Conservation (phyloP, 1,284 basidiomycete species). For the Papiliotrema nemorosa region DNA sequence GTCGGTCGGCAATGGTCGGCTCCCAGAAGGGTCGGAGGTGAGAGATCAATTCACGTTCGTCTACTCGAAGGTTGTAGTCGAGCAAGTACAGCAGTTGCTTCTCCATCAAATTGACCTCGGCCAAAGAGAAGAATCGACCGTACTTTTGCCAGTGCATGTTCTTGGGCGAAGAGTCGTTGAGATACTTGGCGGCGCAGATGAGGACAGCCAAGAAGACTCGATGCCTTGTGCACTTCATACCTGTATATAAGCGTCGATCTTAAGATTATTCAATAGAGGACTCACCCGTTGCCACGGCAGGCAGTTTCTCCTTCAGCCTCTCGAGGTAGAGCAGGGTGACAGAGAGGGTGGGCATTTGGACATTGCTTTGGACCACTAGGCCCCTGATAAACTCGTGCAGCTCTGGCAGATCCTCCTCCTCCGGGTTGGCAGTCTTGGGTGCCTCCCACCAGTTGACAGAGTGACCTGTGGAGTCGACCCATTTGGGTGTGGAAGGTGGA, state of each 20-base stretch:
- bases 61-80: slow-evolving; percentile 58
- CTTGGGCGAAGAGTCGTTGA: slow-evolving; percentile 94
- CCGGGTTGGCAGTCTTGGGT: slow-evolving; percentile 26
- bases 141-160: slow-evolving; percentile 87
- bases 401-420: slow-evolving; percentile 55
- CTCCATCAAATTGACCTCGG: slow-evolving; percentile 89
- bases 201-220: slow-evolving; percentile 93
- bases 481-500: slow-evolving; percentile 59
- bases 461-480: slow-evolving; percentile 20
- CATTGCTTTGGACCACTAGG: slow-evolving; percentile 78
- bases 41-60: slow-evolving; percentile 63
- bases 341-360: slow-evolving; percentile 86
- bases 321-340: slow-evolving; percentile 94
- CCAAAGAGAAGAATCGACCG: slow-evolving; percentile 60
- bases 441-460: slow-evolving; percentile 47
- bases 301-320: slow-evolving; percentile 74
- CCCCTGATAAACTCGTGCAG: slow-evolving; percentile 83
- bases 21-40: slow-evolving; percentile 71
- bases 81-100: slow-evolving; percentile 85
- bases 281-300: slow-evolving; percentile 77
- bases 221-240: slow-evolving; percentile 88
- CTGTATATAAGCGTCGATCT: slow-evolving; percentile 47
- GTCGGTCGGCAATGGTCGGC: slow-evolving; percentile 6
- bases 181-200: slow-evolving; percentile 94
- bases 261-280: background rate